Percentiles rank a stretch among this genome's conserved stretches.
Evolutionary conservation across 2,329 filamentous ascomycete species (phyloP).

Genomic region (Verticillium dahliae): DNA sequence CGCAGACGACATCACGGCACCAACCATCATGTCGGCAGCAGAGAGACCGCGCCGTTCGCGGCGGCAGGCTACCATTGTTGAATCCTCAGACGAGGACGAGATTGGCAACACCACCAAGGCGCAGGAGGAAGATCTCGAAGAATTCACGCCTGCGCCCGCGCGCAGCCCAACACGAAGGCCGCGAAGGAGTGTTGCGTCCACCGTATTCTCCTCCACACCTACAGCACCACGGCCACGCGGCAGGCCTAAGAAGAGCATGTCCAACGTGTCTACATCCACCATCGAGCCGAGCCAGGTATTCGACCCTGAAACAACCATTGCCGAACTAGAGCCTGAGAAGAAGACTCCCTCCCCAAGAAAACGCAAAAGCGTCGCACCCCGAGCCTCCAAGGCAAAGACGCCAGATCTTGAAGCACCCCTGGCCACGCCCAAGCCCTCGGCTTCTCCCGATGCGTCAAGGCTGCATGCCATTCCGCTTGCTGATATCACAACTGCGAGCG

Average conservation of each 20-base stretch:
- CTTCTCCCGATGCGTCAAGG: constrained; percentile 48
- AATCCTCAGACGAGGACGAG: constrained; percentile 66
- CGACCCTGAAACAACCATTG: constrained; percentile 24
- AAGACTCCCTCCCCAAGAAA: constrained; percentile 47
- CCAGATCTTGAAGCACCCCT: constrained; percentile 27
- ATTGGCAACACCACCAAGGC: constrained; percentile 45
- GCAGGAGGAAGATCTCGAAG: constrained; percentile 62
- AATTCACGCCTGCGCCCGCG: constrained; percentile 70
- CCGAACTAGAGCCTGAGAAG: constrained; percentile 23
- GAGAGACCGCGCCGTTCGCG: constrained; percentile 43
- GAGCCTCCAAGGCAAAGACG: constrained; percentile 30
- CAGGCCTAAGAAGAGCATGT: constrained; percentile 34
- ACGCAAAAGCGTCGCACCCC: constrained; percentile 53
- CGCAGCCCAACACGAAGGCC: constrained; percentile 35
- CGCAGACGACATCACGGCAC: not conserved
- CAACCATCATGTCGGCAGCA: constrained; percentile 7
- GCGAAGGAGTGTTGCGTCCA: constrained; percentile 37
- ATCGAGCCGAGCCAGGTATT: constrained; percentile 28
- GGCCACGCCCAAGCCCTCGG: constrained; percentile 45
- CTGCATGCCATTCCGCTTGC: constrained; percentile 53
- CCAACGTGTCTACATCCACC: constrained; percentile 26
- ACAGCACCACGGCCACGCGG: constrained; percentile 24
- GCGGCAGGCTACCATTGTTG: constrained; percentile 70
- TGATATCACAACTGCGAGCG: constrained; percentile 63
- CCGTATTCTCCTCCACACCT: constrained; percentile 34